Evolutionary conservation across 257 asterid species (phyloP).

Genomic region (Petunia secreta): DNA sequence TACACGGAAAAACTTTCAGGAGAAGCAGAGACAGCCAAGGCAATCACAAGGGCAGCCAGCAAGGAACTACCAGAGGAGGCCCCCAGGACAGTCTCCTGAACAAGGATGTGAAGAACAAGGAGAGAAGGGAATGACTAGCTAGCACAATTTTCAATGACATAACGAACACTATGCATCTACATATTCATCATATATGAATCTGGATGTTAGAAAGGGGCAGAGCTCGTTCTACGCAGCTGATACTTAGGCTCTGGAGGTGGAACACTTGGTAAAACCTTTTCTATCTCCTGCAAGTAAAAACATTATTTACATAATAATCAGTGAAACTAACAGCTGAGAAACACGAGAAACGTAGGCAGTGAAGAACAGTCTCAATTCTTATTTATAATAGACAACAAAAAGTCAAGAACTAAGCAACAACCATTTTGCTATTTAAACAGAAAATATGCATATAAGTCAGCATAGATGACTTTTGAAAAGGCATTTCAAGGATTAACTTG

Average conservation of each 20-base stretch:
- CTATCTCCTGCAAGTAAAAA: slow-evolving; percentile 42
- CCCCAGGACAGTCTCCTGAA: slow-evolving; percentile 14
- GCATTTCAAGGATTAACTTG: not conserved
- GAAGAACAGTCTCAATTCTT: not conserved
- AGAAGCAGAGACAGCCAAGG: slow-evolving; percentile 19
- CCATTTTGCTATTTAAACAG: not conserved
- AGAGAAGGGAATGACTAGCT: slow-evolving; percentile 21
- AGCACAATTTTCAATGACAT: slow-evolving; percentile 20
- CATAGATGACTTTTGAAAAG: not conserved
- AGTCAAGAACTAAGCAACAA: not conserved
- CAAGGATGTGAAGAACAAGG: slow-evolving; percentile 11
- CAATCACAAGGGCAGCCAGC: not conserved
- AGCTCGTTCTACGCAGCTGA: slow-evolving; percentile 55
- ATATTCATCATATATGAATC: slow-evolving; percentile 20
- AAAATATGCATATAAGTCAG: not conserved
- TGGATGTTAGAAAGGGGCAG: slow-evolving; percentile 42
- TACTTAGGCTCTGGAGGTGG: slow-evolving; percentile 51
- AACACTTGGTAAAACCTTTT: slow-evolving; percentile 39
- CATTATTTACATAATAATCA: not conserved
- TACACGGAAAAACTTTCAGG: slow-evolving; percentile 25
- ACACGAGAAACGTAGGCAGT: not conserved
- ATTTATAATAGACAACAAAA: not conserved
- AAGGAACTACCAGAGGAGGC: slow-evolving; percentile 16
- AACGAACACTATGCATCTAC: slow-evolving; percentile 29
- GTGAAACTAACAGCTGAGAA: slow-evolving; percentile 1